Conservation (phyloP, 768 basidiomycete genomes). For the Phylloporus sp. region DNA sequence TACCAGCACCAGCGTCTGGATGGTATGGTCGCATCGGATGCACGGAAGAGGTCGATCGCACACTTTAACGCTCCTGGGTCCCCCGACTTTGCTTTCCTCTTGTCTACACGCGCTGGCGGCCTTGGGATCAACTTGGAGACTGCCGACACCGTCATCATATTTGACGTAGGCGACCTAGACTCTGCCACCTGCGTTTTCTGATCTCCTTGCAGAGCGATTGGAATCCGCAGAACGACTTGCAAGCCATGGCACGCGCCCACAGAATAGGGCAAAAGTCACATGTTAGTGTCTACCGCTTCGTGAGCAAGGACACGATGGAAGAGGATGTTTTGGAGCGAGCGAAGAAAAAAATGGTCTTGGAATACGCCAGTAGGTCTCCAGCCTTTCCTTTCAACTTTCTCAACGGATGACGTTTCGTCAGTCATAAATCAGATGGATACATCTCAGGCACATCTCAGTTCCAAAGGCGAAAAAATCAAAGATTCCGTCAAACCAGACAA, state of each 20-base stretch:
- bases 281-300: slow-evolving; percentile 97
- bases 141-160: slow-evolving; percentile 97
- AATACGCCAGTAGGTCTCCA: slow-evolving; percentile 90
- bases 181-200: neutral
- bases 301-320: slow-evolving; percentile 99
- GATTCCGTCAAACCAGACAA: slow-evolving; percentile 74
- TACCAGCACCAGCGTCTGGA: slow-evolving; percentile 94
- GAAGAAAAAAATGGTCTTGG: slow-evolving; percentile 99
- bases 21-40: slow-evolving; percentile 91
- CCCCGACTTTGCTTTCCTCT: slow-evolving; percentile 92
- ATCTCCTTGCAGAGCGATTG: slow-evolving; percentile 72
- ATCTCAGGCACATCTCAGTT: slow-evolving; percentile 90
- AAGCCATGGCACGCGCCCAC: slow-evolving; percentile 99
- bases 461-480: slow-evolving; percentile 61
- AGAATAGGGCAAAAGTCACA: slow-evolving; percentile 98
- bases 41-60: slow-evolving; percentile 91
- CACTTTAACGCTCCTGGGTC: slow-evolving; percentile 94
- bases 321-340: slow-evolving; percentile 97
- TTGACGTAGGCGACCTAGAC: slow-evolving; percentile 64
- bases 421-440: slow-evolving; percentile 99
- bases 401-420: slow-evolving; percentile 31
- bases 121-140: slow-evolving; percentile 99
- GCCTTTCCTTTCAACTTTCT: slow-evolving; percentile 11
- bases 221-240: slow-evolving; percentile 98
- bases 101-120: slow-evolving; percentile 95